Evolutionary conservation across 306 rosid species (phyloP), one percentile per base, ranked within the genome.

Genomic region (Arachis stenosperma): DNA sequence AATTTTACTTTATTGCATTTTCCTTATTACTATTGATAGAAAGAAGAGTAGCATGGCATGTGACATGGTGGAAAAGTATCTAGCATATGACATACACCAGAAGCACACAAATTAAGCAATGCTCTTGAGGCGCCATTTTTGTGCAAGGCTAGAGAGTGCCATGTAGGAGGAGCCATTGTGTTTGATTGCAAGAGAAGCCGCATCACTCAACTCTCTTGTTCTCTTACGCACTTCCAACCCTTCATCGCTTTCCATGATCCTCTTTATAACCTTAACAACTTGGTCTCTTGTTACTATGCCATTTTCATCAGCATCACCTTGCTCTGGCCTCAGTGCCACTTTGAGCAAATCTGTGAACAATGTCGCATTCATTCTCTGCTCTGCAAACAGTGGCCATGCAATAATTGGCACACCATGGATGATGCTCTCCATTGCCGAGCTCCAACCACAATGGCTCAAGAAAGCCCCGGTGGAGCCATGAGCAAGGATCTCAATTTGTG

Each of bases 241-340:
- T 14, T 78, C 78, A 50, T 75, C 80, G 0, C 69, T 64, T n/a
- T 74, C 82, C 79, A 85, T 78, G 4, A 78, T n/a, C 2, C 40
- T 59, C 74, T 61, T 59, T 6, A 79, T 4, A 17, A 41, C 50
- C 4, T 15, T 9, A 2, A 36, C 68, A 40, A 63, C 4, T 5
- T 63, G n/a, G 0, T 15, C 50, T 9, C 52, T 14, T 41, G n/a
- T 63, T 5, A 63, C 50, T 0, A 41, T 8, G 13, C 68, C 51
- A 8, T 15, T 63, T 14, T 4, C 68, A 7, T 42, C 8, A 63
- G 3, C 53, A 22, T 22, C 27, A 22, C 27, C 27, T 22, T 22
- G 27, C 22, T 22, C 11, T 4, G 53, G 53, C 54, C 69, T 64
- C 46, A 42, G 11, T 22, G 69, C 69, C n/a, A 64, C 54, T 2